These are phyloP conservation scores for Phylloporus arenicola DNA, from an alignment of 768 basidiomycete species.

Conservation along the genomic window DNA sequence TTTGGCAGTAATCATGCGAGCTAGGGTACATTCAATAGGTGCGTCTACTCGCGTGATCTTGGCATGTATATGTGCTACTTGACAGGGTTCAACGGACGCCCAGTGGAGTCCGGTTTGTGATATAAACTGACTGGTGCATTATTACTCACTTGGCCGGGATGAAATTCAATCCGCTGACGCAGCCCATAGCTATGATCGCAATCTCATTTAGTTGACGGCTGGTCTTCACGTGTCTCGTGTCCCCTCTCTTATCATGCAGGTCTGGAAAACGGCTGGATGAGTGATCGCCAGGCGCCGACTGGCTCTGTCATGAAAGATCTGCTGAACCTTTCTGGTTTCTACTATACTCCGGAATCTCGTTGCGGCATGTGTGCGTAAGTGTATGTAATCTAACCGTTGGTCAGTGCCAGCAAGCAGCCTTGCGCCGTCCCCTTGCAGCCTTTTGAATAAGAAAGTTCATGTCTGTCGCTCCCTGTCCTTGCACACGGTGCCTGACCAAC, in stretches of 20 bases:
- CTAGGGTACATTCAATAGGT: conserved; percentile 29
- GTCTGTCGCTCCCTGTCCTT: conserved; percentile 8
- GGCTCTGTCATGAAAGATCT: conserved; percentile 34
- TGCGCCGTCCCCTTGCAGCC: conserved; percentile 4
- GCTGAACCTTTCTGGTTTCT: conserved; percentile 17
- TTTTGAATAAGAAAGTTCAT: conserved; percentile 4
- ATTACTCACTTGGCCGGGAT: conserved; percentile 29
- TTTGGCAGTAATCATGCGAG: conserved; percentile 21
- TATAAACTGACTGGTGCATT: conserved; percentile 9
- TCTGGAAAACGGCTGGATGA: conserved; percentile 34
- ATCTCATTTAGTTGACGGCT: conserved; percentile 16
- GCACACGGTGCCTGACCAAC: conserved; percentile 13
- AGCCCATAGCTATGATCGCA: conserved; percentile 27
- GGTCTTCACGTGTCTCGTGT: conserved; percentile 16
- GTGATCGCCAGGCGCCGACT: conserved; percentile 26
- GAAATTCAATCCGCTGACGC: conserved; percentile 33
- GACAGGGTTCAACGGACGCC: conserved; percentile 25
- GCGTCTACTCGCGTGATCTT: conserved; percentile 12
- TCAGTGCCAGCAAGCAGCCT: conserved; percentile 20
- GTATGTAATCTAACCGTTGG: conserved; percentile 23
- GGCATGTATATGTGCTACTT: conserved; percentile 2
- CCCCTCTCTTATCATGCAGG: conserved; percentile 17
- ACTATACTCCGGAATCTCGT: conserved; percentile 13
- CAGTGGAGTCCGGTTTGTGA: conserved; percentile 9
- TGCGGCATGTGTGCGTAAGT: conserved; percentile 13